Conservation (phyloP, 2,329 filamentous ascomycete genomes). For the Alternaria conjuncta region DNA sequence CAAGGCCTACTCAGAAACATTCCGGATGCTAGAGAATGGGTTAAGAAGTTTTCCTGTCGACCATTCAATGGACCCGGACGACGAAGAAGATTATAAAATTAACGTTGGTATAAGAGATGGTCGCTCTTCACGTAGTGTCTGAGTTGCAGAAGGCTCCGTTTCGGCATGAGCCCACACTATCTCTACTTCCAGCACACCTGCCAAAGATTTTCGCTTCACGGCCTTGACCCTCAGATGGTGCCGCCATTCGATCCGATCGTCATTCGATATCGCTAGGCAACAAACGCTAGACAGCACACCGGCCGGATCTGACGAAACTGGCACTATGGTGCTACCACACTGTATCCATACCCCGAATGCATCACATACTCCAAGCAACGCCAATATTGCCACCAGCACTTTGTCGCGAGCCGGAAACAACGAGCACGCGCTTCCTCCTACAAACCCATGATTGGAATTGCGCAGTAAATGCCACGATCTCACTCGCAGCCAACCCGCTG, state of each 20-base stretch:
- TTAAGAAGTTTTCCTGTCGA: constrained; percentile 26
- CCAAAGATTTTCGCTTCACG: not conserved
- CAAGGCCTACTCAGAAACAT: constrained; percentile 32
- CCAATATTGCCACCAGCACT: not conserved
- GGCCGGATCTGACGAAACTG: not conserved
- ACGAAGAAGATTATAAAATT: constrained; percentile 4
- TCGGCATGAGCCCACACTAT: not conserved
- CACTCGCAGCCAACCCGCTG: not conserved
- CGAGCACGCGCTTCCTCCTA: not conserved
- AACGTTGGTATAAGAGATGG: not conserved
- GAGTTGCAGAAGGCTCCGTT: not conserved
- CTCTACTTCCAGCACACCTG: not conserved
- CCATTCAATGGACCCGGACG: not conserved
- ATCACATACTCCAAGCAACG: not conserved
- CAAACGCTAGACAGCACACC: not conserved
- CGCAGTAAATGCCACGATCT: not conserved
- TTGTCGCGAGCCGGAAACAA: not conserved
- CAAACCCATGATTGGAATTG: not conserved
- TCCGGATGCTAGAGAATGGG: constrained; percentile 35
- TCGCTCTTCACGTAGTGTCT: constrained; percentile 7
- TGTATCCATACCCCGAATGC: not conserved
- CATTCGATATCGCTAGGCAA: not conserved
- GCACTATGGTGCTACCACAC: not conserved
- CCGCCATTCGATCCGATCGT: not conserved
- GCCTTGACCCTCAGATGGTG: not conserved